phyloP scores from a whole-genome alignment of 371 early-diverging fungal genomes.

The Mucor circinelloides region DNA sequence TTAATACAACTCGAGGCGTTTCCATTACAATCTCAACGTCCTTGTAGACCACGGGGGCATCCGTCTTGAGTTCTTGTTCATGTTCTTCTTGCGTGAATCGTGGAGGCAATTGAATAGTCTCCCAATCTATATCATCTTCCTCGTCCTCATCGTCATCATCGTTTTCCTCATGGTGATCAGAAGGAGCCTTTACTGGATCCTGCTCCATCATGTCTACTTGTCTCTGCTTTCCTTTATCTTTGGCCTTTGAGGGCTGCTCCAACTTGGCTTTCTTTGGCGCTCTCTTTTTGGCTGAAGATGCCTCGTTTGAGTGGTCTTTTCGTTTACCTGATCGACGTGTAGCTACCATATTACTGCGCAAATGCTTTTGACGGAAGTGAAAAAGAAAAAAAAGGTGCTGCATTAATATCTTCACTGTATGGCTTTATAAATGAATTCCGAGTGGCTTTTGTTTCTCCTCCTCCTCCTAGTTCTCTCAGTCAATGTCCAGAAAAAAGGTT shows the following conservation, averaged over 20 bases:
- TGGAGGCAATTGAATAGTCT: slow-evolving; percentile 23
- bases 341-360: not conserved
- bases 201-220: not conserved
- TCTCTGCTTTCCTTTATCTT: not conserved
- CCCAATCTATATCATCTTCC: slow-evolving; percentile 34
- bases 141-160: slow-evolving; percentile 7
- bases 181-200: not conserved
- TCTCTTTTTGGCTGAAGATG: not conserved
- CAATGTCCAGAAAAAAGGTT: not conserved
- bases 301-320: not conserved
- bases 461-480: too few relatives aligned
- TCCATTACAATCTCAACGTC: slow-evolving; percentile 49
- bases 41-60: slow-evolving; percentile 11
- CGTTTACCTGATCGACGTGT: not conserved
- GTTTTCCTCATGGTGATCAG: not conserved
- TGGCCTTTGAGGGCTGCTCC: not conserved
- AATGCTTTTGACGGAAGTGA: not conserved
- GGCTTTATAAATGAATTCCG: not conserved
- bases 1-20: slow-evolving; percentile 26
- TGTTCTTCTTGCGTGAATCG: not conserved
- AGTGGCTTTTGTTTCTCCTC: not conserved
- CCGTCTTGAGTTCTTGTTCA: not conserved
- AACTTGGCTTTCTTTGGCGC: not conserved
- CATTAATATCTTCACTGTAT: not conserved
- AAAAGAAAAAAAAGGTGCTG: not conserved